These are phyloP conservation scores for Lentinula edodes DNA, from an alignment of 768 basidiomycete genomes.

Conservation along the genomic window DNA sequence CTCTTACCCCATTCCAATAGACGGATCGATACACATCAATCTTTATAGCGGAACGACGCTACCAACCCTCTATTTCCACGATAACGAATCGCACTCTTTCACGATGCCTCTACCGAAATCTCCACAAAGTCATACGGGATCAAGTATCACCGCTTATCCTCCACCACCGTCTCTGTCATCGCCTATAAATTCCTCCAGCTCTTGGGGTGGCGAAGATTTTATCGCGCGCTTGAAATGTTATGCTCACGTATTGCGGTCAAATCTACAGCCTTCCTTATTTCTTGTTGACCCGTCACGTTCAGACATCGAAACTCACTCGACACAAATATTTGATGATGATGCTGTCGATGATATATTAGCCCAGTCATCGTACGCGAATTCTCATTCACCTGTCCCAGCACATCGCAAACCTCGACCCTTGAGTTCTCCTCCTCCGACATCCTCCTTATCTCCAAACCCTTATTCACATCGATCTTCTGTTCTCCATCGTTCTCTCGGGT, in stretches of 20 bases:
- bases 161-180: slow-evolving; percentile 47
- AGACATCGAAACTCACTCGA: slow-evolving; percentile 92
- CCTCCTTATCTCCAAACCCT: slow-evolving; percentile 34
- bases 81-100: slow-evolving; percentile 88
- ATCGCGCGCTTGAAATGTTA: slow-evolving; percentile 71
- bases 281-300: slow-evolving; percentile 87
- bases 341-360: slow-evolving; percentile 85
- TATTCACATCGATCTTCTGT: slow-evolving; percentile 70
- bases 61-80: slow-evolving; percentile 92
- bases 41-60: slow-evolving; percentile 81
- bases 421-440: slow-evolving; percentile 26
- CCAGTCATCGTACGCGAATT: slow-evolving; percentile 70
- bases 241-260: slow-evolving; percentile 79
- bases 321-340: slow-evolving; percentile 76
- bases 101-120: slow-evolving; percentile 42
- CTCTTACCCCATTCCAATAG: slow-evolving; percentile 28
- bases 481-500: slow-evolving; percentile 71
- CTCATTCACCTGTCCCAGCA: slow-evolving; percentile 78
- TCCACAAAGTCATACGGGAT: slow-evolving; percentile 20
- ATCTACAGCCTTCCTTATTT: slow-evolving; percentile 79
- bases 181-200: slow-evolving; percentile 39
- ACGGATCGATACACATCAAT: slow-evolving; percentile 86
- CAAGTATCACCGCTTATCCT: slow-evolving; percentile 53
- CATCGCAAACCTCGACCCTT: slow-evolving; percentile 73
- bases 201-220: slow-evolving; percentile 88